Conservation (phyloP, 768 basidiomycete species). For the Mycena amicta region DNA sequence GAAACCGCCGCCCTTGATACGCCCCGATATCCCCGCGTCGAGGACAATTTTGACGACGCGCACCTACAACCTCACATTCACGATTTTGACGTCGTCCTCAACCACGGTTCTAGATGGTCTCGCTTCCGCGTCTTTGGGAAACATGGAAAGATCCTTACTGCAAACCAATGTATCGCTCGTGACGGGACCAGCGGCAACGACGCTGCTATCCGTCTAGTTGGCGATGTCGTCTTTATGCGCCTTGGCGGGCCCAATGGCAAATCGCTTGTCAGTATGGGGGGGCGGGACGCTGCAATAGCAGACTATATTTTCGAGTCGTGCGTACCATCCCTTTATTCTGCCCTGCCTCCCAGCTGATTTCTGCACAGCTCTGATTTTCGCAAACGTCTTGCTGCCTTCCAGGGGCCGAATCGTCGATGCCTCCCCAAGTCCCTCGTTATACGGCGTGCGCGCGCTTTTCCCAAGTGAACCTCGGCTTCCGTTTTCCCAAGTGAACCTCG, state of each 20-base stretch:
- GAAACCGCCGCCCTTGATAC: not conserved
- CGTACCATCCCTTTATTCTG: not conserved
- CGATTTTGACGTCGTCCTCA: not conserved
- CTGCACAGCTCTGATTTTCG: not conserved
- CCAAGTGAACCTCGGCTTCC: not conserved
- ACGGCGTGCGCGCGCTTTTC: not conserved
- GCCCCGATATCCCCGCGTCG: conserved; percentile 3
- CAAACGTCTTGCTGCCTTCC: not conserved
- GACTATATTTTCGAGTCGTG: not conserved
- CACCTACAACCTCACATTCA: not conserved
- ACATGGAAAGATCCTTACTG: not conserved
- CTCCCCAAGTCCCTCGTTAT: not conserved
- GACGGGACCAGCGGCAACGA: not conserved
- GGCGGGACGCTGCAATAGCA: not conserved
- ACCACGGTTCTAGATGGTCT: not conserved
- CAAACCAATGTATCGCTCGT: not conserved
- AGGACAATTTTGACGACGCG: not conserved
- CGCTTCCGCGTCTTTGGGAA: conserved; percentile 3
- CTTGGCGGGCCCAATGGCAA: not conserved
- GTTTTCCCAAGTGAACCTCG: not conserved
- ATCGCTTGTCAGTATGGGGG: not conserved
- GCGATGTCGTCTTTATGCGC: not conserved
- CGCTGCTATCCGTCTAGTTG: not conserved
- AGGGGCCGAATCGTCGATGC: not conserved
- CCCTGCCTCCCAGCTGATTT: not conserved